Percentiles rank a stretch among this genome's conserved stretches.
Conservation (phyloP, 306 rosid genomes). For the Albizia julibrissin region DNA sequence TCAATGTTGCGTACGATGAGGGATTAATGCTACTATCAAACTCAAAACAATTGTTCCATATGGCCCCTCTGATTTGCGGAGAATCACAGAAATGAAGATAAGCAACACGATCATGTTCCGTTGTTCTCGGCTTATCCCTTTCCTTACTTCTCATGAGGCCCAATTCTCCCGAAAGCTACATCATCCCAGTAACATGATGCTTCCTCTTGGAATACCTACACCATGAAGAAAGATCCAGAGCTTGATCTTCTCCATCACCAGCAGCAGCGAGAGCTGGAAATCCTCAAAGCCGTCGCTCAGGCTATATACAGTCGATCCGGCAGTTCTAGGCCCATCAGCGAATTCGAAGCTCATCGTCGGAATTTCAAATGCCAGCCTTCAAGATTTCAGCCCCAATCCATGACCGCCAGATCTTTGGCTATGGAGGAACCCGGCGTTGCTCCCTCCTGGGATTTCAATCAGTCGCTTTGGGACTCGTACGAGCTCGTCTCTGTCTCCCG, state of each 20-base stretch:
- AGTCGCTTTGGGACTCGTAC: slow-evolving; percentile 89
- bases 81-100: slow-evolving; percentile 18
- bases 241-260: slow-evolving; percentile 18
- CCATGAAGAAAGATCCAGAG: slow-evolving; percentile 62
- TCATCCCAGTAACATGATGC: slow-evolving; percentile 23
- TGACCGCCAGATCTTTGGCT: slow-evolving; percentile 21
- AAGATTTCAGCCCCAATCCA: slow-evolving; percentile 65
- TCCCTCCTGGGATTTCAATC: slow-evolving; percentile 65
- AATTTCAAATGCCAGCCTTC: slow-evolving; percentile 59
- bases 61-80: background rate
- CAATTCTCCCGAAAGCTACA: slow-evolving; percentile 30
- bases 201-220: slow-evolving; percentile 2
- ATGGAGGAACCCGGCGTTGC: background rate
- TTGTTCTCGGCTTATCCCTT: slow-evolving; percentile 38
- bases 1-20: background rate
- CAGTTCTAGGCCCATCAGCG: slow-evolving; percentile 49
- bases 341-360: slow-evolving; percentile 61
- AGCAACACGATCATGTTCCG: slow-evolving; percentile 11
- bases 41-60: background rate
- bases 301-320: slow-evolving; percentile 74
- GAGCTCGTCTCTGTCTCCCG: slow-evolving; percentile 80
- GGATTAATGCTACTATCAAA: background rate
- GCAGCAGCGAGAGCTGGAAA: slow-evolving; percentile 49
- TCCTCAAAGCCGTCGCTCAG: slow-evolving; percentile 91
- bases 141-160: slow-evolving; percentile 44